Evolutionary conservation across 1,139 yeast species (phyloP).

Genomic region (Eremothecium cymbalariae): DNA sequence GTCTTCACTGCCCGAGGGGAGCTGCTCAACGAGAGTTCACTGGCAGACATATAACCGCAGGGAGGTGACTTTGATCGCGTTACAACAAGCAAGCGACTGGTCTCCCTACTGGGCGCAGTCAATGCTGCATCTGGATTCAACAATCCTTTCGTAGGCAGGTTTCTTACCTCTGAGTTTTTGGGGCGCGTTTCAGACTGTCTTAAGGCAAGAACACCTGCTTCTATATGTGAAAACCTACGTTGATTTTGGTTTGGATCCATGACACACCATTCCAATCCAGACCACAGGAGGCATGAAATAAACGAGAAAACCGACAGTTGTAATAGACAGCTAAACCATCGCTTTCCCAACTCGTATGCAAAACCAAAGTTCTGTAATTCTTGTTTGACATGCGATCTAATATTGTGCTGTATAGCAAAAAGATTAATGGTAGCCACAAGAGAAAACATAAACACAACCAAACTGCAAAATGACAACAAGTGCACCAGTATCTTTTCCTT

Average conservation of each 20-base stretch:
- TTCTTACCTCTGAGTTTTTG: too few species aligned
- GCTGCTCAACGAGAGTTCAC: not conserved
- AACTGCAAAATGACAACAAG: constrained; percentile 20
- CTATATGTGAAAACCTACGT: not conserved
- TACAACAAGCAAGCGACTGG: too few species aligned
- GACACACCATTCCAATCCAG: constrained; percentile 32
- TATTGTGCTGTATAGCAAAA: constrained; percentile 15
- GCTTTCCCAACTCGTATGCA: constrained; percentile 20
- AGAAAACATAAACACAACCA: constrained; percentile 20
- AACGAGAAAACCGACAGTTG: constrained; percentile 17
- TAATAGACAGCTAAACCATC: constrained; percentile 25
- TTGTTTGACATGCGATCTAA: constrained; percentile 17
- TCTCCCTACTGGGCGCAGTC: too few species aligned
- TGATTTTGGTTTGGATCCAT: constrained; percentile 11
- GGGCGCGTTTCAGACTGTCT: too few species aligned
- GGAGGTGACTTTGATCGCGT: too few species aligned
- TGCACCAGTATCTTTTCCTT: constrained; percentile 22
- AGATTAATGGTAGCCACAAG: constrained; percentile 17
- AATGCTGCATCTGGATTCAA: too few species aligned
- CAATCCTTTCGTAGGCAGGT: too few species aligned
- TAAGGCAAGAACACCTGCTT: not conserved
- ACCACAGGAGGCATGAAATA: constrained; percentile 25
- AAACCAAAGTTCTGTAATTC: constrained; percentile 27
- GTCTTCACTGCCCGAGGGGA: not conserved
- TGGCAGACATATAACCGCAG: too few species aligned